Evolutionary conservation across 176 grass and related monocot species (phyloP), one percentile per base, ranked within the genome.

Genomic region (Chrysopogon serrulatus): DNA sequence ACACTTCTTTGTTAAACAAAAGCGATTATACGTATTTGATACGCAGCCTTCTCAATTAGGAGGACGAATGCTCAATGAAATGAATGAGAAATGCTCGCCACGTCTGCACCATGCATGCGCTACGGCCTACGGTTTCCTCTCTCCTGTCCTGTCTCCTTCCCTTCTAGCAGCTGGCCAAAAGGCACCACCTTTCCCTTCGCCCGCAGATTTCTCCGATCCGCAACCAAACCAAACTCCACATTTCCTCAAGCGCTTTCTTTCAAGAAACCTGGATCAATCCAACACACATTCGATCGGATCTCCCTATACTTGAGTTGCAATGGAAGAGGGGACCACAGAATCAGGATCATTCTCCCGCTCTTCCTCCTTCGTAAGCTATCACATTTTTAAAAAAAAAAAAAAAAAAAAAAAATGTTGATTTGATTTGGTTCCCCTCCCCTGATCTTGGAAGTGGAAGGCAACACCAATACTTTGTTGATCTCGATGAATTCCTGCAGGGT

Each of bases 311-410:
- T 15, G 27, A 59, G 40, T 65, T 56, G 21, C 65, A 19, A 90
- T 90, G 88, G 88, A 86, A 45, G 83, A 82, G 10, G 27, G 82
- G 34, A 19, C 35, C 72, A 43, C 36, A 9, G 83, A 90, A 17
- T 35, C 53, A 26, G 77, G 63, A 82, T 82, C 88, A 5, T 90
- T 86, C 54, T 86, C 83, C 42, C 83, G 78, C 72, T 88, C 84
- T 57, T 87, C 88, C 40, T 93, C 88, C 28, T 81, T 56, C 54
- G 91, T 93, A 88, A 86, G 88, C 49, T 26, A 60, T 79, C 56
- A 0, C 14, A 13, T 72, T 65, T 14, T n/a, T n/a, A n/a, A n/a
- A n/a, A n/a, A n/a, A n/a, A n/a, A n/a, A n/a, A n/a, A n/a, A n/a
- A n/a, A n/a, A n/a, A 37, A 27, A 65, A 73, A 32, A 43, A 44